A percentile compares a stretch with the other conserved stretches of the same genome.
Evolutionary conservation across 2,329 filamentous ascomycete species (phyloP).

Genomic region (Coniosporium tulheliwenetii): DNA sequence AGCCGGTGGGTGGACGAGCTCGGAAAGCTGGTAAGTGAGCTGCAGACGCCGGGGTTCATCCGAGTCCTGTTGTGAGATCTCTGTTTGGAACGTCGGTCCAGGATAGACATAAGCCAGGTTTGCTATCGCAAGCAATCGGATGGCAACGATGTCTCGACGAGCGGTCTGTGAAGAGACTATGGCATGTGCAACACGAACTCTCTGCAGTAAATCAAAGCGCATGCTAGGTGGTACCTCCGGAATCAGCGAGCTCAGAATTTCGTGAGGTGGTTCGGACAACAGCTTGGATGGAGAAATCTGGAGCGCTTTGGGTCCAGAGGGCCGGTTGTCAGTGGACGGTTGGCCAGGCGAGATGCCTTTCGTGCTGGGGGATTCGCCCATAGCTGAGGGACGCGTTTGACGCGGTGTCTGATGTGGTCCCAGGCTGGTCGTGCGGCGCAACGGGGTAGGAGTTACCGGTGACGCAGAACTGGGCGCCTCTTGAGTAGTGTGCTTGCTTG

Average conservation of each 20-base stretch:
- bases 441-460: constrained; percentile 60
- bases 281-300: constrained; percentile 44
- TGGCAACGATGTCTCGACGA: constrained; percentile 61
- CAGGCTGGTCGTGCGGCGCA: constrained; percentile 46
- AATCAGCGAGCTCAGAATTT: constrained; percentile 24
- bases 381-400: constrained; percentile 27
- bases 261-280: constrained; percentile 22
- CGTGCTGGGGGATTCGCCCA: constrained; percentile 35
- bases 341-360: constrained; percentile 22
- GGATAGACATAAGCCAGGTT: constrained; percentile 83
- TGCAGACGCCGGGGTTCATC: constrained; percentile 84
- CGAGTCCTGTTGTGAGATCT: constrained; percentile 70
- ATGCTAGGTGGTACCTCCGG: constrained; percentile 53
- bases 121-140: constrained; percentile 72
- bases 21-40: constrained; percentile 79
- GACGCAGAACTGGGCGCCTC: constrained; percentile 5
- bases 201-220: constrained; percentile 74
- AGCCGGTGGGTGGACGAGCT: constrained; percentile 72
- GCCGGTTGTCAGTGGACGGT: constrained; percentile 10
- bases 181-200: constrained; percentile 70
- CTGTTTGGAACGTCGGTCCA: constrained; percentile 71
- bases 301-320: constrained; percentile 33
- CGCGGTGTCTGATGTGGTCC: constrained; percentile 35
- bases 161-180: constrained; percentile 49
- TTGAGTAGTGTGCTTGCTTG: too few species aligned